Evolutionary conservation across 805 yeast genomes (phyloP).

Genomic region (Kazachstania kunashirensis): DNA sequence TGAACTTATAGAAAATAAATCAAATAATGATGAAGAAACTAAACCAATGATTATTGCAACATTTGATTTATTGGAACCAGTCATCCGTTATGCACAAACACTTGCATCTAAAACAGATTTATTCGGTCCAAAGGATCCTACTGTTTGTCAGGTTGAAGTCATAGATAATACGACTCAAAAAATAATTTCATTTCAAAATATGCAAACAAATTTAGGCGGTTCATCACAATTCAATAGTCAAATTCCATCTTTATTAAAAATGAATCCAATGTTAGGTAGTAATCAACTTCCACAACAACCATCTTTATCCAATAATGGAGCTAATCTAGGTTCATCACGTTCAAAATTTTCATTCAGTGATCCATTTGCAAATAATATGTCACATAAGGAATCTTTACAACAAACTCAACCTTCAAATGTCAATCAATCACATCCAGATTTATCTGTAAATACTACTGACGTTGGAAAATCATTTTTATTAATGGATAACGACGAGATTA

Average conservation of each 20-base stretch:
- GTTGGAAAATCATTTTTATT: slow-evolving; percentile 28
- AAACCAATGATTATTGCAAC: slow-evolving; percentile 32
- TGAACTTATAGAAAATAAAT: slow-evolving; percentile 27
- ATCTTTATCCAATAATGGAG: slow-evolving; percentile 1
- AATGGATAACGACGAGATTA: slow-evolving; percentile 33
- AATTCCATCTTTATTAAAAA: not conserved
- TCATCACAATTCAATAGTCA: slow-evolving; percentile 1
- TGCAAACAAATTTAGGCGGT: not conserved
- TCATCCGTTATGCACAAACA: slow-evolving; percentile 34
- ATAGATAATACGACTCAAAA: slow-evolving; percentile 30
- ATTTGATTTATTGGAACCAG: slow-evolving; percentile 37
- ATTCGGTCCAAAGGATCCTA: slow-evolving; percentile 41
- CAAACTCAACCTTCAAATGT: slow-evolving; percentile 1
- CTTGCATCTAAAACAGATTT: slow-evolving; percentile 34
- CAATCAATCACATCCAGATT: slow-evolving; percentile 3
- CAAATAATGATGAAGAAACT: slow-evolving; percentile 6
- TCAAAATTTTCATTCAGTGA: slow-evolving; percentile 65
- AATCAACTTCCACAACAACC: slow-evolving; percentile 4
- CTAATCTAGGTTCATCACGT: slow-evolving; percentile 48
- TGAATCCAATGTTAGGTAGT: not conserved
- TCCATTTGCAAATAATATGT: slow-evolving; percentile 37
- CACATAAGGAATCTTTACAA: slow-evolving; percentile 7
- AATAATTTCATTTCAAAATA: slow-evolving; percentile 15
- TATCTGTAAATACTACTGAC: slow-evolving; percentile 9
- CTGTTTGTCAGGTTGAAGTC: slow-evolving; percentile 33